phyloP scores from a whole-genome alignment of 1,284 basidiomycete genomes.

The Phylloboletellus chloephorus region DNA sequence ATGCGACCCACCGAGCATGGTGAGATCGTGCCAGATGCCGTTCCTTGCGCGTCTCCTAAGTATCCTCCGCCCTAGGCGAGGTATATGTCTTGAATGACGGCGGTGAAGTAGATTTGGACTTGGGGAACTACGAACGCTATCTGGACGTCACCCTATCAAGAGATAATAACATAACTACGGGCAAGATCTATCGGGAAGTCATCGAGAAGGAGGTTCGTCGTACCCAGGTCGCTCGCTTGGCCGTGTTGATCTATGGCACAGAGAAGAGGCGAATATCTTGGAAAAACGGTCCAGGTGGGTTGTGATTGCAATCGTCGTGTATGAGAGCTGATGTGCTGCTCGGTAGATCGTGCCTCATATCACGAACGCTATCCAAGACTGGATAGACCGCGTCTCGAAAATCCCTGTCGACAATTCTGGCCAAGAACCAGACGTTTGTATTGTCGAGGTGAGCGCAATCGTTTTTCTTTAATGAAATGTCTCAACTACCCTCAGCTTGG shows the following conservation, averaged over 20 bases:
- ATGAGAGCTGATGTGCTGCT: constrained; percentile 6
- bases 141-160: constrained; percentile 89
- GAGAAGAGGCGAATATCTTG: constrained; percentile 95
- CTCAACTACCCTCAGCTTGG: constrained; percentile 60
- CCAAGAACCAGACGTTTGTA: constrained; percentile 93
- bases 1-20: constrained; percentile 99
- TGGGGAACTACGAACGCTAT: constrained; percentile 99
- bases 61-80: constrained; percentile 59
- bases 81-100: constrained; percentile 99
- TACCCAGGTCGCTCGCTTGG: constrained; percentile 6
- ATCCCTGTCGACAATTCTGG: constrained; percentile 93
- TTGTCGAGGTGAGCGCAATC: constrained; percentile 70
- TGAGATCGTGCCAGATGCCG: constrained; percentile 36
- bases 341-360: constrained; percentile 92
- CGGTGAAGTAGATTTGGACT: constrained; percentile 95
- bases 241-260: constrained; percentile 33
- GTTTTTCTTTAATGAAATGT: background rate
- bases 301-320: background rate
- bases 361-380: constrained; percentile 97
- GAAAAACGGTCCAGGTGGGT: constrained; percentile 87
- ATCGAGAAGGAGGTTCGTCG: constrained; percentile 91
- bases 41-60: constrained; percentile 15
- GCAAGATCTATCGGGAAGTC: constrained; percentile 96
- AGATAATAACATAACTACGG: constrained; percentile 98
- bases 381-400: constrained; percentile 94